Evolutionary conservation across 2,329 filamentous ascomycete genomes (phyloP), one percentile per base, ranked within the genome.

Genomic region (Diaporthe sp.): DNA sequence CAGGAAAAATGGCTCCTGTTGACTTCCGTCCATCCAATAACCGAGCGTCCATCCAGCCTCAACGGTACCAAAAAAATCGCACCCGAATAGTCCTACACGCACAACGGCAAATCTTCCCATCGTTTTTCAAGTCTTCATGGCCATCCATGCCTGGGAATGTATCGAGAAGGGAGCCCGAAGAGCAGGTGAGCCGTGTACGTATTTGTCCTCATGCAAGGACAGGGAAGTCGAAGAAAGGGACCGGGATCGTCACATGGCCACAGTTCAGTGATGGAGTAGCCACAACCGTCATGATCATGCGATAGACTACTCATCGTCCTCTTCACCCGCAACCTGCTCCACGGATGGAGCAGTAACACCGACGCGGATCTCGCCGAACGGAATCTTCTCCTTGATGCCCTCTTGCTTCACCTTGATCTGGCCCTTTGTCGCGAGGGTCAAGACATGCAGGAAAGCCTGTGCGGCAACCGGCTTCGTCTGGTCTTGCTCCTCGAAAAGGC

Each of bases 391-490:
- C 34, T 82, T 81, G 39, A 83, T 83, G 3, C 79, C 80, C 3
- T 88, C 85, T 83, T 98, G 95, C 77, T 89, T 84, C 7, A 96
- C 91, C 25, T 84, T 82, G 60, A 96, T 85, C 73, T 90, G 82
- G 2, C 88, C 88, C 83, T 92, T 94, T 2, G 91, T 95, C 8
- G 91, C 92, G 58, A 97, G 87, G 15, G 89, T 88, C 20, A 97
- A 88, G 2, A 94, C 88, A 82, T 97, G 94, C 84, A 94, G 91
- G 81, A 95, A 93, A 0, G 92, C 94, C 82, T 95, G 94, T 2
- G 94, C 92, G 12, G 93, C 94, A 17, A 95, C 91, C 42, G 90
- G 85, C 49, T 86, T 88, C 42, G 90, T 91, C 57, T 86, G 85
- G 63, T 86, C 84, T 13, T 81, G 81, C 0, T 91, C 89, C n/a